phyloP scores from a whole-genome alignment of 2,329 filamentous ascomycete genomes.

The Grosmannia huntii region DNA sequence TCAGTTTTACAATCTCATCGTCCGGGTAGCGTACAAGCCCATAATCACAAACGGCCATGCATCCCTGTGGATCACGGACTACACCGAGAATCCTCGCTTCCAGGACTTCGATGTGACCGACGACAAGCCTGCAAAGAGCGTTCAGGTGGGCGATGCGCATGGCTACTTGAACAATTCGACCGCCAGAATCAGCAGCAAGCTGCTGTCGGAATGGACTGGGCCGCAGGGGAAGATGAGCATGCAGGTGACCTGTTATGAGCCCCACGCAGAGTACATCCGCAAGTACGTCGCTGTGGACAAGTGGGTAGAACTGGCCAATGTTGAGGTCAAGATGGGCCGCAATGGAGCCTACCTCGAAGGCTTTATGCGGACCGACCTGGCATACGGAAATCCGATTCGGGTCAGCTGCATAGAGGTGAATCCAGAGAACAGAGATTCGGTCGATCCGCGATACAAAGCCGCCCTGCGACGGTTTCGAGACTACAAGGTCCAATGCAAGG shows the following conservation, averaged over 20 bases:
- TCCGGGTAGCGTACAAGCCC: slow-evolving; percentile 49
- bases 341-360: slow-evolving; percentile 54
- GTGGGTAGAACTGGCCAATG: slow-evolving; percentile 57
- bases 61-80: slow-evolving; percentile 69
- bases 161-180: slow-evolving; percentile 32
- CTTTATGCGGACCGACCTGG: slow-evolving; percentile 48
- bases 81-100: slow-evolving; percentile 57
- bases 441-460: slow-evolving; percentile 38
- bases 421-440: slow-evolving; percentile 26
- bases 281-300: slow-evolving; percentile 42
- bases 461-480: slow-evolving; percentile 50
- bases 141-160: slow-evolving; percentile 25
- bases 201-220: slow-evolving; percentile 46
- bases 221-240: slow-evolving; percentile 63
- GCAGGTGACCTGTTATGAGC: slow-evolving; percentile 57
- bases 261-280: slow-evolving; percentile 49
- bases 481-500: slow-evolving; percentile 42
- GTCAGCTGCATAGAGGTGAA: slow-evolving; percentile 35
- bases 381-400: neutral
- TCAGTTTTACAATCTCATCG: slow-evolving; percentile 57
- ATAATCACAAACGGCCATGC: slow-evolving; percentile 30
- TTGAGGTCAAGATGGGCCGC: slow-evolving; percentile 51
- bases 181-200: slow-evolving; percentile 4
- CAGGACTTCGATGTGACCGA: slow-evolving; percentile 31
- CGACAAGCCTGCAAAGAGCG: slow-evolving; percentile 29